A percentile compares a stretch with the other conserved stretches of the same genome.
Evolutionary conservation across 805 yeast genomes (phyloP).

Genomic region (Saccharomycopsis lassenensis): DNA sequence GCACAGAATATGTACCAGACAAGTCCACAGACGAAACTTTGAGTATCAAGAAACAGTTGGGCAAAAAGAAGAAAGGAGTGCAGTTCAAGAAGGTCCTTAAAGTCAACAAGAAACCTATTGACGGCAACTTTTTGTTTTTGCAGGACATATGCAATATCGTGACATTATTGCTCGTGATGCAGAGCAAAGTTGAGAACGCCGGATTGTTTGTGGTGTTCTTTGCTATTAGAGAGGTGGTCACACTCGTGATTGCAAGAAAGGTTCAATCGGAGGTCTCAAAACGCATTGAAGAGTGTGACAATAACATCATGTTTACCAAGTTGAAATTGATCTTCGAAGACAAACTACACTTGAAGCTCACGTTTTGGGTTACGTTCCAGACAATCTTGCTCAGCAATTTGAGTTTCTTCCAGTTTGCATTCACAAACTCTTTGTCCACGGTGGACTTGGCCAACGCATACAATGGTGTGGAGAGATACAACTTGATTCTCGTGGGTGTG

Average conservation of each 20-base stretch:
- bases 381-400: constrained; percentile 56
- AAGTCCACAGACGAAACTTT: background rate
- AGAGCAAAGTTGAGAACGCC: constrained; percentile 41
- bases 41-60: constrained; percentile 4
- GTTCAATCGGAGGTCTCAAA: too few species aligned
- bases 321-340: constrained; percentile 1
- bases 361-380: constrained; percentile 22
- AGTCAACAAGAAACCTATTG: constrained; percentile 18
- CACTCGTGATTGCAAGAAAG: constrained; percentile 6
- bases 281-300: too few species aligned
- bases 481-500: constrained; percentile 59
- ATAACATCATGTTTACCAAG: constrained; percentile 2
- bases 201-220: constrained; percentile 40
- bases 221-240: constrained; percentile 19
- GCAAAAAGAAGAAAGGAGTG: constrained; percentile 1
- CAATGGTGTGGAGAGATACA: constrained; percentile 71
- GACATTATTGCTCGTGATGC: constrained; percentile 39
- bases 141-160: constrained; percentile 28
- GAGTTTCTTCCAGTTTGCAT: constrained; percentile 78
- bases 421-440: constrained; percentile 85
- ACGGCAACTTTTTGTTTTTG: constrained; percentile 21
- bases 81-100: constrained; percentile 5
- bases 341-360: constrained; percentile 13
- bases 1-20: constrained; percentile 2
- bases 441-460: constrained; percentile 87